Evolutionary conservation across 2,329 filamentous ascomycete genomes (phyloP).

Genomic region (Sphaerostilbella broomeana): DNA sequence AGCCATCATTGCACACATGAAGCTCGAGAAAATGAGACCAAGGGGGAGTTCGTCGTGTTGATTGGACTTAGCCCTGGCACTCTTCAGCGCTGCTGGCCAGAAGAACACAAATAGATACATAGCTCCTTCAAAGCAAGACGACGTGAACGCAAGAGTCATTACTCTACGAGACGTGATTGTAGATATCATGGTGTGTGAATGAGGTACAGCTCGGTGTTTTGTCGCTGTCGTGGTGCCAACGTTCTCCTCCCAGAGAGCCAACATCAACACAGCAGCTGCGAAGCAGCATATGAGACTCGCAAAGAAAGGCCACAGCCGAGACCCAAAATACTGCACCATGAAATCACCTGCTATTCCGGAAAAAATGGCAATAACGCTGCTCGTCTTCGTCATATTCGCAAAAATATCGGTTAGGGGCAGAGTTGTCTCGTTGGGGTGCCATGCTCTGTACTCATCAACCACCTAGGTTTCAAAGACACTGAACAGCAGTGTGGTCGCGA

Average conservation of each 20-base stretch:
- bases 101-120: constrained; percentile 60
- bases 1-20: constrained; percentile 52
- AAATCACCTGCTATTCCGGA: constrained; percentile 47
- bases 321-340: constrained; percentile 40
- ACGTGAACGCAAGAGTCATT: constrained; percentile 43
- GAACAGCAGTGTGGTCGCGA: constrained; percentile 52
- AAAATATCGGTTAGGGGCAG: constrained; percentile 45
- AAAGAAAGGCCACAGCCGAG: constrained; percentile 48
- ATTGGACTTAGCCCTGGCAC: constrained; percentile 27
- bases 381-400: constrained; percentile 46
- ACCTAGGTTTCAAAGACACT: constrained; percentile 56
- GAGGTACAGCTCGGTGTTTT: too few species aligned
- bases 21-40: constrained; percentile 48
- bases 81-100: constrained; percentile 50
- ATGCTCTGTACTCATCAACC: constrained; percentile 48
- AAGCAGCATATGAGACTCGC: constrained; percentile 35
- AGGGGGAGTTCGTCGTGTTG: constrained; percentile 30
- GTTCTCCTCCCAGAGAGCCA: constrained; percentile 34
- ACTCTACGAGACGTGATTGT: constrained; percentile 27
- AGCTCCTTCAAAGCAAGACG: constrained; percentile 53
- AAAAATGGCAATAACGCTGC: constrained; percentile 48
- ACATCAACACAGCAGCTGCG: constrained; percentile 31
- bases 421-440: constrained; percentile 35
- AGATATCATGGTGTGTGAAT: constrained; percentile 1
- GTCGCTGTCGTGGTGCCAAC: constrained; percentile 15